Conservation (phyloP, 495 filamentous ascomycete genomes). For the Daldinia childiae region DNA sequence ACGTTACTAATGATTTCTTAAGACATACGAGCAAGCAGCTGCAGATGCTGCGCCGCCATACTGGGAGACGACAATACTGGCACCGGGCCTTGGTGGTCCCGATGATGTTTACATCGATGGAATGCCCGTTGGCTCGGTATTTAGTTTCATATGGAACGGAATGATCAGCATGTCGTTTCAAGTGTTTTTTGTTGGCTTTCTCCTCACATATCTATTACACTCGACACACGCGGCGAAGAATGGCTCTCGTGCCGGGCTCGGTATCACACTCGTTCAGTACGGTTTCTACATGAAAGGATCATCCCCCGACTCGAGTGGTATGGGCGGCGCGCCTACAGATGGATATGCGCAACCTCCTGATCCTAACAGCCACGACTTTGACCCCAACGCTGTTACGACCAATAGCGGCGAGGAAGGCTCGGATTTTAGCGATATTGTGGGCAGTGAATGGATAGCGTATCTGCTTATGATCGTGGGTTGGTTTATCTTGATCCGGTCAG, state of each 20-base stretch:
- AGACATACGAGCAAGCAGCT: slow-evolving; percentile 99
- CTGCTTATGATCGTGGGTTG: slow-evolving; percentile 96
- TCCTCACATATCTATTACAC: slow-evolving; percentile 96
- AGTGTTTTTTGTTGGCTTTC: slow-evolving; percentile 80
- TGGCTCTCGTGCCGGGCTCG: slow-evolving; percentile 90
- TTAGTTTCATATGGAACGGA: slow-evolving; percentile 97
- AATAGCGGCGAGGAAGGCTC: slow-evolving; percentile 49
- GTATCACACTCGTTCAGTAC: slow-evolving; percentile 95
- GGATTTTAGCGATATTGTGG: slow-evolving; percentile 62
- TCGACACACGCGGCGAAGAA: slow-evolving; percentile 98
- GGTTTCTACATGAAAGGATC: slow-evolving; percentile 88
- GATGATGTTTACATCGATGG: slow-evolving; percentile 98
- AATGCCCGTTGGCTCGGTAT: slow-evolving; percentile 92
- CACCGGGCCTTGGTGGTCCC: slow-evolving; percentile 79
- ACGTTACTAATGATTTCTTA: slow-evolving; percentile 46
- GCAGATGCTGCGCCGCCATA: slow-evolving; percentile 97
- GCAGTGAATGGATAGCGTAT: slow-evolving; percentile 91
- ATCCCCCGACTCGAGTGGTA: slow-evolving; percentile 53
- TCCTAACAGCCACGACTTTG: slow-evolving; percentile 90
- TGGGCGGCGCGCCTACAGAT: slow-evolving; percentile 60
- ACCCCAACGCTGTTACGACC: slow-evolving; percentile 69
- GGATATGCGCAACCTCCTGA: slow-evolving; percentile 74
- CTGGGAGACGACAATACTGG: slow-evolving; percentile 98
- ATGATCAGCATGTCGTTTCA: slow-evolving; percentile 99
- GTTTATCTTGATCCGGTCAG: slow-evolving; percentile 92